Evolutionary conservation across 73 alveolate species (phyloP).

Genomic region (Blepharisma japonicum): DNA sequence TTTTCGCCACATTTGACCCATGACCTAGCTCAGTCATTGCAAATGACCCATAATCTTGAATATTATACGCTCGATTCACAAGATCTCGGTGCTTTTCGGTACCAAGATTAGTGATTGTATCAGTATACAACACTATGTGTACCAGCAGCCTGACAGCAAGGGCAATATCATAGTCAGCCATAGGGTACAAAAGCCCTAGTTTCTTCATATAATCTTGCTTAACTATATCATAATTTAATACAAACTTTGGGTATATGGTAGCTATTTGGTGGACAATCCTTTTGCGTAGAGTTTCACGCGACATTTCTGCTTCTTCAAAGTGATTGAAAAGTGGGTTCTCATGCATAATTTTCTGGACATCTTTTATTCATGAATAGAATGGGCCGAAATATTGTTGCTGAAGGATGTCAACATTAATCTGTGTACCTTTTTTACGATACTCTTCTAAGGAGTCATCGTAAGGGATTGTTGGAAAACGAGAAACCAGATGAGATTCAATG

Average conservation of each 20-base stretch:
- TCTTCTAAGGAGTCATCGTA: neutral
- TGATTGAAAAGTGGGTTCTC: neutral
- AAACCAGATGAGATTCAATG: neutral
- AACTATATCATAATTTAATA: neutral
- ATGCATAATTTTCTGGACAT: neutral
- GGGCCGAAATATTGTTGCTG: neutral
- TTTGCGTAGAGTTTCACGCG: neutral
- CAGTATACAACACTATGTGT: slow-evolving; percentile 62
- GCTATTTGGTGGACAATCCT: neutral
- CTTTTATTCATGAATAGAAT: neutral
- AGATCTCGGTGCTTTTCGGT: slow-evolving; percentile 72
- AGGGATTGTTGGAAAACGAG: neutral
- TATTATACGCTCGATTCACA: slow-evolving; percentile 45
- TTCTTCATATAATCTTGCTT: neutral
- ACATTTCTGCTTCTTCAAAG: neutral
- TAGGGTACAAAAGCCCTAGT: neutral
- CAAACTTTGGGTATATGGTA: neutral
- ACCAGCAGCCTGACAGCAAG: slow-evolving; percentile 30
- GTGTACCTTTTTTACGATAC: neutral
- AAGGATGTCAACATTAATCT: neutral
- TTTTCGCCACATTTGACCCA: slow-evolving; percentile 77
- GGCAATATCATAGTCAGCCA: slow-evolving; percentile 11
- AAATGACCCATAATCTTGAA: slow-evolving; percentile 65
- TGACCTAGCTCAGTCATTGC: slow-evolving; percentile 84
- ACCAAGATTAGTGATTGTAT: slow-evolving; percentile 74